phyloP scores from a whole-genome alignment of 2,329 filamentous ascomycete genomes.

The Sclerotinia minor region DNA sequence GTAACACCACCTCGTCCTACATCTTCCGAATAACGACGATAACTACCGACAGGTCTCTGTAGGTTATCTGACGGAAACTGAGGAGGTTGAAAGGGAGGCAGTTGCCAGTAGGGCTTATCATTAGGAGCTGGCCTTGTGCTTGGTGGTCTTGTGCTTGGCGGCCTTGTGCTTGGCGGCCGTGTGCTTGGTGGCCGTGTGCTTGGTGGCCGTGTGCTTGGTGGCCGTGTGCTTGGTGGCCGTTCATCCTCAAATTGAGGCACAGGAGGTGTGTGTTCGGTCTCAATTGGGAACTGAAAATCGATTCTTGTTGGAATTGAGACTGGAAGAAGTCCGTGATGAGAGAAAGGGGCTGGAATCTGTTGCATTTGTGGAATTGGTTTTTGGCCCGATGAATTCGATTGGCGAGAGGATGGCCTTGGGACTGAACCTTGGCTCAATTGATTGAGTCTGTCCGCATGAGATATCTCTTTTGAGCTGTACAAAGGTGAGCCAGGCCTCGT shows the following conservation, averaged over 20 bases:
- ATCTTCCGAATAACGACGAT: constrained; percentile 57
- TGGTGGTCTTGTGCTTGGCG: too few relatives aligned
- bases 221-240: constrained; percentile 23
- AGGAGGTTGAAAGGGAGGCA: constrained; percentile 48
- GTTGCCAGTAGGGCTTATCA: constrained; percentile 46
- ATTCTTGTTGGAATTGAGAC: constrained; percentile 35
- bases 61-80: constrained; percentile 29
- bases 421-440: constrained; percentile 29
- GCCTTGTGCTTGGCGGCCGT: too few relatives aligned
- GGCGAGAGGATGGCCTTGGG: constrained; percentile 31
- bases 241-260: constrained; percentile 31
- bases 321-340: constrained; percentile 30
- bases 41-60: constrained; percentile 49
- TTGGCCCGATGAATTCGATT: constrained; percentile 25
- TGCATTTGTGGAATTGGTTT: constrained; percentile 27
- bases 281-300: constrained; percentile 31
- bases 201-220: constrained; percentile 25
- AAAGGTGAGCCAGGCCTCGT: constrained; percentile 37
- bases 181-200: constrained; percentile 23
- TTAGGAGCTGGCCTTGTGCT: constrained; percentile 25
- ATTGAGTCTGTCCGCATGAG: constrained; percentile 33
- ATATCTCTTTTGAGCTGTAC: constrained; percentile 29
- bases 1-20: constrained; percentile 47
- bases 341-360: constrained; percentile 20
- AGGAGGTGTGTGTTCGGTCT: constrained; percentile 29